These are phyloP conservation scores for Aureobasidium sp. DNA, from an alignment of 2,329 filamentous ascomycete species.

Conservation along the genomic window DNA sequence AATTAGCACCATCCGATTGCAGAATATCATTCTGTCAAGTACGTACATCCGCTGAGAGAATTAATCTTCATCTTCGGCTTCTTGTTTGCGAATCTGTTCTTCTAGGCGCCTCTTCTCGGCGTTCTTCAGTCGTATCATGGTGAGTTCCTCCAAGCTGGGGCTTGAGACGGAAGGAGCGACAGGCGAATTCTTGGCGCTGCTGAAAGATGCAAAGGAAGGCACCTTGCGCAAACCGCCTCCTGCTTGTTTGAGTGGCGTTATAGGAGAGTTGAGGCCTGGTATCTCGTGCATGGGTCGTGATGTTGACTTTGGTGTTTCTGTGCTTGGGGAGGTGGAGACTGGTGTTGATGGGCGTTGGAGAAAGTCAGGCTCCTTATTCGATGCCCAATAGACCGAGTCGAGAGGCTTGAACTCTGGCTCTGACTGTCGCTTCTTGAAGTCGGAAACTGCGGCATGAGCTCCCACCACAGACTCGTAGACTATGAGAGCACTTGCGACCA, in stretches of 20 bases:
- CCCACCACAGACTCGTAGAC: conserved; percentile 50
- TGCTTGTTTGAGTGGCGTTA: conserved; percentile 21
- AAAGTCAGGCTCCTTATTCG: conserved; percentile 41
- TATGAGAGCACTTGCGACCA: conserved; percentile 45
- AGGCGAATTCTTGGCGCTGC: conserved; percentile 18
- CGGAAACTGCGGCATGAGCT: conserved; percentile 48
- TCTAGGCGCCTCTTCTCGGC: conserved; percentile 37
- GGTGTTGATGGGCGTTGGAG: conserved; percentile 12
- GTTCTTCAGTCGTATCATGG: conserved; percentile 36
- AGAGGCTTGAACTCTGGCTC: conserved; percentile 36
- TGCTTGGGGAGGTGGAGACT: background rate
- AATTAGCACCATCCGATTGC: background rate
- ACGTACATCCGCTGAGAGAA: background rate
- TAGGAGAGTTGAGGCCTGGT: conserved; percentile 16
- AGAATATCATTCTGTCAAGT: background rate
- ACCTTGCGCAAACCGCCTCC: conserved; percentile 28
- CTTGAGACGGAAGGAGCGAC: conserved; percentile 17
- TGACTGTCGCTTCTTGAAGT: conserved; percentile 31
- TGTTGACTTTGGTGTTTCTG: background rate
- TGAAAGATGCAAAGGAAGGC: conserved; percentile 36
- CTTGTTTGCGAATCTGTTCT: conserved; percentile 35
- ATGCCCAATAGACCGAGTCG: conserved; percentile 47
- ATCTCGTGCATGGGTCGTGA: background rate
- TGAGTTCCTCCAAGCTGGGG: conserved; percentile 32
- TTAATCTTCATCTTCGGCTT: conserved; percentile 8